phyloP scores from a whole-genome alignment of 768 basidiomycete genomes.

The Austroboletus festivus region DNA sequence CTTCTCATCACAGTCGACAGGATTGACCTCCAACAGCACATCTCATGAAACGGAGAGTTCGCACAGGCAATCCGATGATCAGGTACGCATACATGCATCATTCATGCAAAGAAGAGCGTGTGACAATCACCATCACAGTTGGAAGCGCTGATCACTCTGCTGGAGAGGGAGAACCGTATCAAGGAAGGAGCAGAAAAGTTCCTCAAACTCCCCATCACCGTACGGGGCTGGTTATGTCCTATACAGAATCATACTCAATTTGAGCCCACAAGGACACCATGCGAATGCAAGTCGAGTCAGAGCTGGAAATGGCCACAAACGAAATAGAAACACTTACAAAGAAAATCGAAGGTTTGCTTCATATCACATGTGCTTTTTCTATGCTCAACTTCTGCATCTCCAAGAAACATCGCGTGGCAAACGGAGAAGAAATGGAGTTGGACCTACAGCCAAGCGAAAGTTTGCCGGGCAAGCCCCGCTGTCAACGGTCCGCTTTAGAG shows the following conservation, averaged over 20 bases:
- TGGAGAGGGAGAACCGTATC: constrained; percentile 76
- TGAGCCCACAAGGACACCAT: constrained; percentile 49
- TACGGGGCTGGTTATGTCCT: constrained; percentile 23
- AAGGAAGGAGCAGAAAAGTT: constrained; percentile 92
- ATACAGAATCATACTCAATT: constrained; percentile 8
- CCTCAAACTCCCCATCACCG: constrained; percentile 61
- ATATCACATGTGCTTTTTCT: neutral
- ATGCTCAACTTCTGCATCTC: neutral
- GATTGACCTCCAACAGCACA: constrained; percentile 19
- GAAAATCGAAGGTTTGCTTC: constrained; percentile 37
- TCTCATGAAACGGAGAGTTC: constrained; percentile 25
- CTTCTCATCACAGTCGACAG: constrained; percentile 30
- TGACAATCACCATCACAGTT: constrained; percentile 43
- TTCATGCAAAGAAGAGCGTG: neutral
- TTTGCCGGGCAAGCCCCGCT: constrained; percentile 34
- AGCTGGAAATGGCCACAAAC: constrained; percentile 69
- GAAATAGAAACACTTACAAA: constrained; percentile 66
- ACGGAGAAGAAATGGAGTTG: constrained; percentile 29
- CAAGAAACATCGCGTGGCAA: constrained; percentile 30
- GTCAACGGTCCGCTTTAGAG: constrained; percentile 26
- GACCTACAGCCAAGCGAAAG: constrained; percentile 29
- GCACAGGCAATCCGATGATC: constrained; percentile 25
- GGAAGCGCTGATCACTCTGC: constrained; percentile 59
- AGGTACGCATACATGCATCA: constrained; percentile 21
- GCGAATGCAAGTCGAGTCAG: constrained; percentile 68